phyloP scores from a whole-genome alignment of 768 basidiomycete genomes.

The Scleroderma bovista region DNA sequence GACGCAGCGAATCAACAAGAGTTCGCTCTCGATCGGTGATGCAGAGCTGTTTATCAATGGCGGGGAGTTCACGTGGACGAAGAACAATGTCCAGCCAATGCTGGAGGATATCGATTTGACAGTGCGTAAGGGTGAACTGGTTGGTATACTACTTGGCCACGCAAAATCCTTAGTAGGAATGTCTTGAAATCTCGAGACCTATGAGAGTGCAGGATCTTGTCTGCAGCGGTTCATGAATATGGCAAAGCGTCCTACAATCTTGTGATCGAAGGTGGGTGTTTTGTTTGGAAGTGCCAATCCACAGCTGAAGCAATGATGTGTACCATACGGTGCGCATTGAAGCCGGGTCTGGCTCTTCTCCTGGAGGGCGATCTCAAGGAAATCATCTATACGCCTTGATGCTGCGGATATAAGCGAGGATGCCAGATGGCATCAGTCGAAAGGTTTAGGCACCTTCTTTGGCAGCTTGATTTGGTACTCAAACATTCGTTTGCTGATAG shows the following conservation, averaged over 20 bases:
- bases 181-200: neutral
- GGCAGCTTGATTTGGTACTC: too few relatives aligned
- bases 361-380: slow-evolving; percentile 80
- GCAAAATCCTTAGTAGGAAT: slow-evolving; percentile 77
- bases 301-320: neutral
- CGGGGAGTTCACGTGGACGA: slow-evolving; percentile 82
- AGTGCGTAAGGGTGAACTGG: slow-evolving; percentile 77
- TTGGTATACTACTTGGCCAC: slow-evolving; percentile 84
- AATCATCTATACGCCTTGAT: too few relatives aligned
- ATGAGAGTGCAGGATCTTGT: slow-evolving; percentile 71
- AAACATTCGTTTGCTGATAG: too few relatives aligned
- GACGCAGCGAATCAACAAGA: slow-evolving; percentile 44
- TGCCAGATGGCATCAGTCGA: too few relatives aligned
- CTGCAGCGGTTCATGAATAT: slow-evolving; percentile 77
- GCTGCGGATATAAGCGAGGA: too few relatives aligned
- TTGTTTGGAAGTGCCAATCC: neutral
- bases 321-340: slow-evolving; percentile 71
- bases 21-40: slow-evolving; percentile 49
- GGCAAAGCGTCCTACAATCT: slow-evolving; percentile 79
- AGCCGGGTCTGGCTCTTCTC: slow-evolving; percentile 73
- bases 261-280: slow-evolving; percentile 64
- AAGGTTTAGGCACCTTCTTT: too few relatives aligned
- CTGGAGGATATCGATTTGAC: slow-evolving; percentile 74
- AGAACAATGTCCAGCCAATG: slow-evolving; percentile 46
- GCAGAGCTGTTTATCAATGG: slow-evolving; percentile 64